These are phyloP conservation scores for Fraxinus ornus DNA, from an alignment of 305 asterid species.

Conservation along the genomic window DNA sequence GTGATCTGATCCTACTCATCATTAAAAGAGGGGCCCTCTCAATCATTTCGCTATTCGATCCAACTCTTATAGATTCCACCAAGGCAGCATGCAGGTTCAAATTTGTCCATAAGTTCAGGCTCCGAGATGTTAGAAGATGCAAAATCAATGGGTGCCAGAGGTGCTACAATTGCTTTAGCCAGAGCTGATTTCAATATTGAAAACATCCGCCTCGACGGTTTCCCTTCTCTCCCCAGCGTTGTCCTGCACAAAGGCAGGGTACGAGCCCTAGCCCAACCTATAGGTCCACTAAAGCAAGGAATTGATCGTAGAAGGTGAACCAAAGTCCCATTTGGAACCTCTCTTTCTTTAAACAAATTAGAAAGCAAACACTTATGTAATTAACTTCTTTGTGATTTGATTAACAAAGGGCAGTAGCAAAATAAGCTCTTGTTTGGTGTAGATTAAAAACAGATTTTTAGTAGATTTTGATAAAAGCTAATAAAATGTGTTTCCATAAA, in stretches of 20 bases:
- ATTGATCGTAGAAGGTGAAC: not conserved
- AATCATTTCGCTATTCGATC: not conserved
- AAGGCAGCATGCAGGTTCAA: not conserved
- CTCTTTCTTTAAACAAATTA: not conserved
- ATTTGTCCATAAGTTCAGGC: not conserved
- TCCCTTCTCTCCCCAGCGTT: not conserved
- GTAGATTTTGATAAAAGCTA: not conserved
- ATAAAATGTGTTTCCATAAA: not conserved
- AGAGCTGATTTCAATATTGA: not conserved
- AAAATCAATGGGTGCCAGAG: not conserved
- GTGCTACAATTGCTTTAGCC: not conserved
- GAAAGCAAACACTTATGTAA: not conserved
- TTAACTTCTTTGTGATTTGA: not conserved
- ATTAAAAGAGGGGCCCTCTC: not conserved
- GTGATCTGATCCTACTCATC: not conserved
- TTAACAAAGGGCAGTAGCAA: not conserved
- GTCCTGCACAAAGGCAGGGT: not conserved
- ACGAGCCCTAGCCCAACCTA: not conserved
- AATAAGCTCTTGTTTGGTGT: not conserved
- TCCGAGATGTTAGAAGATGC: not conserved
- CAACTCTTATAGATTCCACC: not conserved
- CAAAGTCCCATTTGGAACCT: not conserved
- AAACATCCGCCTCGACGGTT: not conserved
- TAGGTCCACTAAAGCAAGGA: not conserved
- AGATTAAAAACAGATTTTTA: too few species aligned